phyloP scores from a whole-genome alignment of 805 yeast genomes.

The Kregervanrija pseudodelftensis region DNA sequence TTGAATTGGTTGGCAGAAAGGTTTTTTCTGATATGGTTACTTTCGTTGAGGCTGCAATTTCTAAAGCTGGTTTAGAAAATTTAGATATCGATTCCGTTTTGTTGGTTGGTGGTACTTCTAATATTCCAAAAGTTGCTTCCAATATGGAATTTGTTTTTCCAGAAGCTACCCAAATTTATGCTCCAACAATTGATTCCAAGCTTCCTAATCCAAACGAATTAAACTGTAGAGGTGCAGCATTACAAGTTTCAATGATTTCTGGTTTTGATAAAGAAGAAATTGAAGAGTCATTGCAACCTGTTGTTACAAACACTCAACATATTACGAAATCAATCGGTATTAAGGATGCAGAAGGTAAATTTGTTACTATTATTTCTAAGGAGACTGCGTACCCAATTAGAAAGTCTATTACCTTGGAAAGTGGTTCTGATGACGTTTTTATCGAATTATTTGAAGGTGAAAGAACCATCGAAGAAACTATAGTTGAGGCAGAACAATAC shows the following conservation, averaged over 20 bases:
- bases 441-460: constrained; percentile 81
- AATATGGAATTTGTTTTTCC: constrained; percentile 74
- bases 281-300: constrained; percentile 72
- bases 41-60: constrained; percentile 67
- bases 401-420: constrained; percentile 58
- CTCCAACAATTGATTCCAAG: constrained; percentile 74
- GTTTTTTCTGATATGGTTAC: constrained; percentile 69
- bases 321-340: constrained; percentile 78
- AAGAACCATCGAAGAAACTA: constrained; percentile 74
- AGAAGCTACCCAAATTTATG: constrained; percentile 62
- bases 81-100: constrained; percentile 86
- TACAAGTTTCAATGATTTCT: constrained; percentile 86
- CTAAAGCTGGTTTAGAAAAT: constrained; percentile 77
- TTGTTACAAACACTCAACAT: constrained; percentile 85
- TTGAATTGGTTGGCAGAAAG: constrained; percentile 76
- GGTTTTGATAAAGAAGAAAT: constrained; percentile 78
- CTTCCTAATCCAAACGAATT: constrained; percentile 85
- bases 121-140: constrained; percentile 83
- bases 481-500: constrained; percentile 58
- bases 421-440: constrained; percentile 54
- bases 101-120: constrained; percentile 88
- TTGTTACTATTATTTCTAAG: constrained; percentile 64
- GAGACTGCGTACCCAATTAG: constrained; percentile 91
- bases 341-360: constrained; percentile 60
- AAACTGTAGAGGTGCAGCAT: constrained; percentile 89